These are phyloP conservation scores for Candida odintsovae DNA, from an alignment of 805 yeast species.

Conservation along the genomic window DNA sequence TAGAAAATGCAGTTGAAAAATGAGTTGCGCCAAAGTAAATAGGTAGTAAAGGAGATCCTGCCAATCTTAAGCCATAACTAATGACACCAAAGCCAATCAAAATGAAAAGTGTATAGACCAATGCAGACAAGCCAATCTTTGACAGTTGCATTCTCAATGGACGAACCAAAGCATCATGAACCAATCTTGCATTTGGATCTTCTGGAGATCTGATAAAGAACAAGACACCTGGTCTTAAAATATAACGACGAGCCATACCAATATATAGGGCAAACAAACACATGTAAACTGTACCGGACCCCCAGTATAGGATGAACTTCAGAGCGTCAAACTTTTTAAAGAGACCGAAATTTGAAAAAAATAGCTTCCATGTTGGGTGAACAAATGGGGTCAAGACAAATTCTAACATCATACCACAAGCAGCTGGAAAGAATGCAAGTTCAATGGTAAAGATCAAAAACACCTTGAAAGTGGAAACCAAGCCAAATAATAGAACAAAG, in stretches of 20 bases:
- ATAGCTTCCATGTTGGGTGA: slow-evolving; percentile 6
- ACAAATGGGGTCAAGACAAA: slow-evolving; percentile 60
- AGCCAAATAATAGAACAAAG: slow-evolving; percentile 48
- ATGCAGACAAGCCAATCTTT: slow-evolving; percentile 65
- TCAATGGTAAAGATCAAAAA: slow-evolving; percentile 72
- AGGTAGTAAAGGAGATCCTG: slow-evolving; percentile 18
- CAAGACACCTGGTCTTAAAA: slow-evolving; percentile 82
- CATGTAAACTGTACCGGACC: slow-evolving; percentile 81
- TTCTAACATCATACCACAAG: slow-evolving; percentile 77
- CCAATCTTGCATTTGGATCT: slow-evolving; percentile 81
- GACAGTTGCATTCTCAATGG: slow-evolving; percentile 69
- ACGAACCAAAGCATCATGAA: slow-evolving; percentile 81
- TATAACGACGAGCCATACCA: slow-evolving; percentile 67
- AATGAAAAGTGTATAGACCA: slow-evolving; percentile 70
- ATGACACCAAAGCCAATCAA: slow-evolving; percentile 62
- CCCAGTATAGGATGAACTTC: slow-evolving; percentile 38
- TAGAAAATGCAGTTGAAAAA: neutral
- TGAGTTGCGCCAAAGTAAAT: slow-evolving; percentile 4
- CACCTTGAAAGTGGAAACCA: slow-evolving; percentile 65
- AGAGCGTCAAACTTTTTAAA: neutral
- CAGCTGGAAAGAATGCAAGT: slow-evolving; percentile 76
- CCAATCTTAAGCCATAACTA: slow-evolving; percentile 13
- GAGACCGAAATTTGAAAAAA: neutral
- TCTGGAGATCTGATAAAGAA: slow-evolving; percentile 92
- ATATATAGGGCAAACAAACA: slow-evolving; percentile 79